phyloP scores from a whole-genome alignment of 345 rosid genomes.

The Aquilaria yunnanensis region DNA sequence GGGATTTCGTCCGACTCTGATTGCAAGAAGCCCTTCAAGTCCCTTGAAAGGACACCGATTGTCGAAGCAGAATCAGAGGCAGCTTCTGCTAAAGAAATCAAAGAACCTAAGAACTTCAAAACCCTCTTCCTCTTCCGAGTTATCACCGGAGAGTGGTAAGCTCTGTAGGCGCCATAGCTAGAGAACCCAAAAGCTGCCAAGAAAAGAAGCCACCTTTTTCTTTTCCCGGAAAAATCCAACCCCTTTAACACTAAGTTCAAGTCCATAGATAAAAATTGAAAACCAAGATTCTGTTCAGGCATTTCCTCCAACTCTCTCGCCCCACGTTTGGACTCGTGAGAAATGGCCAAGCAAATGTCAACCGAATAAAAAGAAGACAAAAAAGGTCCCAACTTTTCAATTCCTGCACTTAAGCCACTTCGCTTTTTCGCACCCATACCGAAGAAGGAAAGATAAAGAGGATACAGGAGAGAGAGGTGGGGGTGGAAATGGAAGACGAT shows the following conservation, averaged over 20 bases:
- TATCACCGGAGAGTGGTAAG: constrained; percentile 52
- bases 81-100: constrained; percentile 50
- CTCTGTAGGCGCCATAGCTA: constrained; percentile 51
- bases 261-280: constrained; percentile 36
- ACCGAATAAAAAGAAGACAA: background rate
- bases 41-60: constrained; percentile 38
- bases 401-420: background rate
- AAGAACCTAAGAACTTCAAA: constrained; percentile 40
- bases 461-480: constrained; percentile 1
- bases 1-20: constrained; percentile 74
- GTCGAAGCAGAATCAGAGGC: constrained; percentile 57
- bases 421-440: background rate
- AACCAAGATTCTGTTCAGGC: background rate
- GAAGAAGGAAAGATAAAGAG: background rate
- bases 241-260: constrained; percentile 36
- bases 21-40: constrained; percentile 43
- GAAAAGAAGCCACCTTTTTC: too few relatives aligned
- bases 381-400: background rate
- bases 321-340: background rate
- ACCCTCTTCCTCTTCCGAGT: constrained; percentile 41
- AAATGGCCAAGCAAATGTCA: constrained; percentile 4
- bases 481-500: background rate
- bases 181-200: constrained; percentile 31
- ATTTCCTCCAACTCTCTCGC: background rate
- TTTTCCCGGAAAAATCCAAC: constrained; percentile 32